Base-by-base conservation (phyloP, 78 protist species). In the Bigelowiella natans region DNA sequence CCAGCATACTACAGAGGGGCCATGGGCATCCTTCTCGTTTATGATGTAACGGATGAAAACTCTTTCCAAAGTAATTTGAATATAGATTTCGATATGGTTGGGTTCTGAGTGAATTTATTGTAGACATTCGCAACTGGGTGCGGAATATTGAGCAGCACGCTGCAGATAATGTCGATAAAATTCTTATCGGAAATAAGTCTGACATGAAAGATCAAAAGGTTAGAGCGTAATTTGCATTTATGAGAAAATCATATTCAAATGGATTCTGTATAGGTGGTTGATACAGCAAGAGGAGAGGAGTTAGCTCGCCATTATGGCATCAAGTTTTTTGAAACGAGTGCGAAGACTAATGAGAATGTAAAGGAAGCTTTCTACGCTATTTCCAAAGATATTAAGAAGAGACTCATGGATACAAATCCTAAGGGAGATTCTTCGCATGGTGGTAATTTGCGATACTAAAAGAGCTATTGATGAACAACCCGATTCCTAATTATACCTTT, bases 301-400 rank as follows among this genome's bases (percentile, higher is more conserved):
- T 88, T 96, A 0, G 97, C 97, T n/a, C 84, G 40, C 30, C 95
- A 96, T 90, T 91, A 91, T 85, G 88, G 87, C 1, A 84, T 95
- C 30, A 26, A 86, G 88, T 89, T 90, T 38, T 93, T 63, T 39
- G 95, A 93, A 37, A 94, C 95, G 1, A 31, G 86, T 1, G 97
- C 97, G 7, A 94, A 94, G 86, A 34, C 84, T 2, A 89, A 93
- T 39, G 90, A 91, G 30, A 94, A 94, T 40, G 94, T 95, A 26
- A 91, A 90, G 89, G 86, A 90, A 87, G 96, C 86, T 26, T 83
- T 83, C 86, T 51, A 51, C 18, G 73, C 73, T 18, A 51, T 51
- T 18, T 51, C 73, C 7, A 51, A 51, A 18, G 73, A 51, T 51
- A 51, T 51, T 18, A 51, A 51, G 73, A 51, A 26, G 73, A 7